Evolutionary conservation across 1,139 yeast species (phyloP), one percentile per base, ranked within the genome.

Genomic region (Kazachstania sp.): DNA sequence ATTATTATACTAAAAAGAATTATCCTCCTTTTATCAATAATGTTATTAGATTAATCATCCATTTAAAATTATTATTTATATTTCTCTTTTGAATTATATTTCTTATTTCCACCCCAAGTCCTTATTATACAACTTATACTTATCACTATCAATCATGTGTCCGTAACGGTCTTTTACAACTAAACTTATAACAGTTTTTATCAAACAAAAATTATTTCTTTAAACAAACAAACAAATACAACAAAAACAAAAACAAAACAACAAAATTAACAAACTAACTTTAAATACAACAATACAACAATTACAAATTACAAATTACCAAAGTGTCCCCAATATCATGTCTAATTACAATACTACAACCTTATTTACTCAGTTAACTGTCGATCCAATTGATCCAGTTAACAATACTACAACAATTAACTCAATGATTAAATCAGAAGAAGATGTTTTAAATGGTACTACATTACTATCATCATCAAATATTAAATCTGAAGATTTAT

Each of bases 381-480:
- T 19, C 35, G 51, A 41, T 46, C 41, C 46, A 15, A 28, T 42
- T 12, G 44, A 43, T 29, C 39, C 49, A 43, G 45, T 45, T 44
- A 39, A 23, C 28, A 23, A 35, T 20, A 19, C 18, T 29, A 19
- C 13, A 6, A 36, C 13, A 30, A 41, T 37, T 37, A 36, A 37
- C 35, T 30, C 43, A 39, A 36, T 37, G 20, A 43, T 28, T 23
- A 36, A 42, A 19, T 13, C 41, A 13, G 40, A 26, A 13, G 40
- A 26, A 15, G 19, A 41, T 12, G 61, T 63, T 49, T 58, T 71
- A 46, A 61, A 71, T 51, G 76, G 75, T 53, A 76, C 13, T 29
- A 19, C 16, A 20, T 19, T 37, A 3, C 13, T 38, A 29, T 23
- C n/a, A 9, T 15, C 35, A 15, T 23, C 28, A 23, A 23, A 23